A percentile compares a stretch with the other conserved stretches of the same genome.
Conservation (phyloP, 176 grass and related monocot genomes). For the Saccharum officinarum region DNA sequence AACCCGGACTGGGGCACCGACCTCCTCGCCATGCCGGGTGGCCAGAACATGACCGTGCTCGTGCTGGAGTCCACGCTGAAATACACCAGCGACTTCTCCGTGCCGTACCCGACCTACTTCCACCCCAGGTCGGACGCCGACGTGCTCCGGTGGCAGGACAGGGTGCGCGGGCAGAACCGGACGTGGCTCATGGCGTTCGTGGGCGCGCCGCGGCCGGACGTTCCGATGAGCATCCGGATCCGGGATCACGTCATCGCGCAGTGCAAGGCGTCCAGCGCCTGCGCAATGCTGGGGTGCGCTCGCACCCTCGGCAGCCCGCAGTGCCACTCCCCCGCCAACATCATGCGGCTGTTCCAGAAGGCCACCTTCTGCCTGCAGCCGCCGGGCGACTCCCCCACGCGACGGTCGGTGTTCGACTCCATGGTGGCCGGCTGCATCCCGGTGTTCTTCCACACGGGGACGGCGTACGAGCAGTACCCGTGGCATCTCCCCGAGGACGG, state of each 20-base stretch:
- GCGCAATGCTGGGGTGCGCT: slow-evolving; percentile 38
- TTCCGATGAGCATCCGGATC: slow-evolving; percentile 39
- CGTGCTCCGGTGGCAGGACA: slow-evolving; percentile 54
- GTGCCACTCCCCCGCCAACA: slow-evolving; percentile 28
- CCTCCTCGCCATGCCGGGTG: slow-evolving; percentile 49
- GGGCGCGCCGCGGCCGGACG: slow-evolving; percentile 55
- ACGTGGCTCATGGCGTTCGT: slow-evolving; percentile 58
- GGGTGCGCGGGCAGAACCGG: slow-evolving; percentile 28
- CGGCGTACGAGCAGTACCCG: slow-evolving; percentile 76
- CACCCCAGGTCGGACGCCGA: slow-evolving; percentile 56
- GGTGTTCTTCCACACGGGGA: slow-evolving; percentile 69
- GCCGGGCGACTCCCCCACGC: slow-evolving; percentile 35
- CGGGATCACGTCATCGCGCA: slow-evolving; percentile 51
- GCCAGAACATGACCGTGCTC: slow-evolving; percentile 59
- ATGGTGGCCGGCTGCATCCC: slow-evolving; percentile 76
- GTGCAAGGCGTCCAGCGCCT: slow-evolving; percentile 34
- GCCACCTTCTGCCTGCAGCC: slow-evolving; percentile 51
- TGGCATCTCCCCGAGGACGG: slow-evolving; percentile 51
- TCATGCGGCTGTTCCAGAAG: slow-evolving; percentile 46
- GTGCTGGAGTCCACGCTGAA: slow-evolving; percentile 41
- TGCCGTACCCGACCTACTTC: slow-evolving; percentile 70
- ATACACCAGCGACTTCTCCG: not conserved
- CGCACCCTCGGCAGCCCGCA: slow-evolving; percentile 26
- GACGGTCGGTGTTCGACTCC: slow-evolving; percentile 48
- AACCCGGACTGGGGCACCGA: slow-evolving; percentile 57